Evolutionary conservation across 2,329 filamentous ascomycete genomes (phyloP).

Genomic region (Purpureocillium lavendulum): DNA sequence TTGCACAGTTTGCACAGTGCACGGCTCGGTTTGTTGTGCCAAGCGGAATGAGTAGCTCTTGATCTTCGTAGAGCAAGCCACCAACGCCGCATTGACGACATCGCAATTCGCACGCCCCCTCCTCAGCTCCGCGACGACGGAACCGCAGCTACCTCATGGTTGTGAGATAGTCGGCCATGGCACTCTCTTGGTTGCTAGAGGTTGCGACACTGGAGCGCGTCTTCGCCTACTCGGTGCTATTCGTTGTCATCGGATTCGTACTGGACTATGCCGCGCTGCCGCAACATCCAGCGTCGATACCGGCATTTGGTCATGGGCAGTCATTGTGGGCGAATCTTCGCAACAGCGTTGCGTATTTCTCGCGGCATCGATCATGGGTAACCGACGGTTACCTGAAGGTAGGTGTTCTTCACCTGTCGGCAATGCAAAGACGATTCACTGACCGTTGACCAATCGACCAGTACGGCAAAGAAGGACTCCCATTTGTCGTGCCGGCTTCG

Average conservation of each 20-base stretch:
- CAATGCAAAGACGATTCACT: background rate
- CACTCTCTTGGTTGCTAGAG: constrained; percentile 9
- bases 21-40: too few relatives aligned
- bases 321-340: constrained; percentile 26
- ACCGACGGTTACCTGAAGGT: constrained; percentile 34
- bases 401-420: background rate
- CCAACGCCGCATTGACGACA: background rate
- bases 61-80: background rate
- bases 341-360: constrained; percentile 30
- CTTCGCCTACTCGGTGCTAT: constrained; percentile 16
- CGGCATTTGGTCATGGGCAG: constrained; percentile 28
- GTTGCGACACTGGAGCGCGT: constrained; percentile 21
- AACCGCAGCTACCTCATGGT: background rate
- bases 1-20: too few relatives aligned
- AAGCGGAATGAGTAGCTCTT: background rate
- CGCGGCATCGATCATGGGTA: constrained; percentile 29
- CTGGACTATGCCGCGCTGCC: constrained; percentile 30
- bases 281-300: constrained; percentile 28
- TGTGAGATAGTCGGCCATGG: constrained; percentile 1
- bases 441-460: constrained; percentile 9
- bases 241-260: constrained; percentile 28
- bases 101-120: too few relatives aligned
- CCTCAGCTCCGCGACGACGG: background rate
- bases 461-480: constrained; percentile 30
- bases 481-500: constrained; percentile 33